phyloP scores from a whole-genome alignment of 768 basidiomycete genomes.

The Rhizopogon vulgaris region DNA sequence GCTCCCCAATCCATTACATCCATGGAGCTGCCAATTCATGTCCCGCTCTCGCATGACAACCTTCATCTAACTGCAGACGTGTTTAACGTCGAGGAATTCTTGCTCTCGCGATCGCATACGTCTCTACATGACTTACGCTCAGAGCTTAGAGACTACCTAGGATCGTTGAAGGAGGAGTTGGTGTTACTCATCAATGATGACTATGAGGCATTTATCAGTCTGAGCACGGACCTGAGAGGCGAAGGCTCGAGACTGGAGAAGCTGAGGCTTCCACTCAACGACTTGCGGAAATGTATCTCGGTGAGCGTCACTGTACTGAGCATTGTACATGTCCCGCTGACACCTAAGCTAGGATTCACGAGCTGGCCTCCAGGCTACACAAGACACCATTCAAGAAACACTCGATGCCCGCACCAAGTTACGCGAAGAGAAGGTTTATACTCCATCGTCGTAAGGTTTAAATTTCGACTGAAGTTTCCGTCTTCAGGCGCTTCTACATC shows the following conservation, averaged over 20 bases:
- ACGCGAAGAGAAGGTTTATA: conserved; percentile 72
- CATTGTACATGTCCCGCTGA: background rate
- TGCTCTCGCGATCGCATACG: conserved; percentile 78
- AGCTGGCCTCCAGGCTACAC: conserved; percentile 54
- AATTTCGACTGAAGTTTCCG: conserved; percentile 3
- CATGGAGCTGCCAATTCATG: conserved; percentile 51
- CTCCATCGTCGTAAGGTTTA: background rate
- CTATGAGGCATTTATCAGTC: conserved; percentile 95
- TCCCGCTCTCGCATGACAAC: conserved; percentile 78
- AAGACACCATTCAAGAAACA: conserved; percentile 73
- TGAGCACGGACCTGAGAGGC: conserved; percentile 87
- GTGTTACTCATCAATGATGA: conserved; percentile 96
- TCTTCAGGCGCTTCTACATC: conserved; percentile 69
- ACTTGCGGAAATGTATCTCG: conserved; percentile 59
- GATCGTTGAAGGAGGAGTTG: conserved; percentile 83
- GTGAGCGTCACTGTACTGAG: conserved; percentile 36
- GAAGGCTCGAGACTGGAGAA: conserved; percentile 70
- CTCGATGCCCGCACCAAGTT: conserved; percentile 67
- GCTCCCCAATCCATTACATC: conserved; percentile 3
- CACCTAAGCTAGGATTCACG: conserved; percentile 48
- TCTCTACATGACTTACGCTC: conserved; percentile 82
- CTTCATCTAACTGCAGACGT: conserved; percentile 57
- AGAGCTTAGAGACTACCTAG: conserved; percentile 83
- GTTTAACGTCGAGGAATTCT: conserved; percentile 83
- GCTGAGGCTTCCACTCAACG: conserved; percentile 61